Base-by-base conservation (phyloP, 371 early-diverging fungal species). In the Chytridium lagenaria region DNA sequence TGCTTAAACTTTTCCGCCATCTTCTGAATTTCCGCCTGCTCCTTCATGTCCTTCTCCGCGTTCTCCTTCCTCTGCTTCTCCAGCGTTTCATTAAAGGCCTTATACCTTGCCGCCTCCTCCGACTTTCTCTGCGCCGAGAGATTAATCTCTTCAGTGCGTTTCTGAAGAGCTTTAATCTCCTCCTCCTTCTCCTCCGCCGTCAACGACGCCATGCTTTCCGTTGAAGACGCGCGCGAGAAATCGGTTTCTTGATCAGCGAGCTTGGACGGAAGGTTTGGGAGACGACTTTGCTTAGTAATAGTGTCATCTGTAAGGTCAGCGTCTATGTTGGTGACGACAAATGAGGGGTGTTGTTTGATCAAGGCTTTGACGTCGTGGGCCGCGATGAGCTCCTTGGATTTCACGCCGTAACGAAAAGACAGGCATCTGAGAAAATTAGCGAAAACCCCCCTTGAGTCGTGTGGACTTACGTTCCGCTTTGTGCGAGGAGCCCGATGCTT, bases 161-260 rank as follows among this genome's bases (percentile, higher is more conserved):
- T 66, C 44, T 44, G 44, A 30, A 22, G 10, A 16, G 3, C 2
- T n/a, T 40, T 28, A 44, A 66, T 3, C 44, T 66, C 66, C 28
- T 66, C 66, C 44, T 66, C 66, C 26, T 38, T 44, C 28, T 66
- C 66, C 44, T 66, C 66, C 2, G 66, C 15, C 5, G 66, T 40
- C 7, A 66, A 44, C 2, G 38, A 38, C 31, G 38, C 30, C 2
- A 66, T 30, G 3, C 40, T 40, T 28, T 66, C 66, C 2, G 66
- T 15, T 2, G 66, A 66, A 44, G 66, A 7, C 15, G 40, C 66
- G 3, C 49, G 2, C 40, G 38, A 10, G 28, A 66, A 33, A 2
- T 66, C 66, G 44, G 39, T 5, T 66, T 66, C 63, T 44, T 44
- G 36, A 15, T 16, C 19, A 23, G 38, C 10, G 5, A 66, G 22